These are phyloP conservation scores for Elongisporangium prolatum DNA, from an alignment of 352 stramenopile species.

Conservation along the genomic window DNA sequence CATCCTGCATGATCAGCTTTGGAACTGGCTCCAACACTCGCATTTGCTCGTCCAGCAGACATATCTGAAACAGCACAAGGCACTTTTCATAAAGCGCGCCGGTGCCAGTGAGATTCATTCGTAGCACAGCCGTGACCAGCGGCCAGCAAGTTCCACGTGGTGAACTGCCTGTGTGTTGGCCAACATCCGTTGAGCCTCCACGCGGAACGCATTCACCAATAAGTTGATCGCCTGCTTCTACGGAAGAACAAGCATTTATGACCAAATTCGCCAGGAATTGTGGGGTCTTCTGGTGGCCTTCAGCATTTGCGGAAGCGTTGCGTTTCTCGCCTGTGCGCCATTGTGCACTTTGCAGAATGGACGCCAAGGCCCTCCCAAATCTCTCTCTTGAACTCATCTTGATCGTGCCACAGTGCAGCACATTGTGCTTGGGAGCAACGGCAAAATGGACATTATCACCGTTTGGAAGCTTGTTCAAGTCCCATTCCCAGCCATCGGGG, in stretches of 20 bases:
- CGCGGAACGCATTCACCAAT: not conserved
- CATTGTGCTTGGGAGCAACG: constrained; percentile 14
- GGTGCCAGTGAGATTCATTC: constrained; percentile 26
- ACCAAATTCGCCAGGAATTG: constrained; percentile 41
- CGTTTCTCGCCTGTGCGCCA: constrained; percentile 14
- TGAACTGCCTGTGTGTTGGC: constrained; percentile 36
- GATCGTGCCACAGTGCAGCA: constrained; percentile 29
- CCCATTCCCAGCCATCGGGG: constrained; percentile 33
- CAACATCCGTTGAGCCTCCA: constrained; percentile 46
- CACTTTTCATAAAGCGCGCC: constrained; percentile 29
- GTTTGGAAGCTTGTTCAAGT: constrained; percentile 21
- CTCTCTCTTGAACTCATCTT: constrained; percentile 5
- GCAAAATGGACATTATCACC: constrained; percentile 32
- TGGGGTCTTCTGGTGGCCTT: constrained; percentile 47
- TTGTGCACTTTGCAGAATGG: constrained; percentile 19
- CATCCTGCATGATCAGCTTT: too few species aligned
- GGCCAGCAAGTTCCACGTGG: constrained; percentile 49
- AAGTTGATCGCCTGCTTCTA: not conserved
- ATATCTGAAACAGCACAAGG: constrained; percentile 25
- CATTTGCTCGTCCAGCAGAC: too few species aligned
- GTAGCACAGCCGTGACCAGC: constrained; percentile 31
- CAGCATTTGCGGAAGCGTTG: constrained; percentile 20
- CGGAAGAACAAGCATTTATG: constrained; percentile 7
- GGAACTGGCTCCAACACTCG: too few species aligned
- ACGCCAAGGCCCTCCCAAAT: constrained; percentile 10